A percentile compares a stretch with the other conserved stretches of the same genome.
phyloP scores from a whole-genome alignment of 495 filamentous ascomycete species.

The Hyphodiscus hymeniophilus region DNA sequence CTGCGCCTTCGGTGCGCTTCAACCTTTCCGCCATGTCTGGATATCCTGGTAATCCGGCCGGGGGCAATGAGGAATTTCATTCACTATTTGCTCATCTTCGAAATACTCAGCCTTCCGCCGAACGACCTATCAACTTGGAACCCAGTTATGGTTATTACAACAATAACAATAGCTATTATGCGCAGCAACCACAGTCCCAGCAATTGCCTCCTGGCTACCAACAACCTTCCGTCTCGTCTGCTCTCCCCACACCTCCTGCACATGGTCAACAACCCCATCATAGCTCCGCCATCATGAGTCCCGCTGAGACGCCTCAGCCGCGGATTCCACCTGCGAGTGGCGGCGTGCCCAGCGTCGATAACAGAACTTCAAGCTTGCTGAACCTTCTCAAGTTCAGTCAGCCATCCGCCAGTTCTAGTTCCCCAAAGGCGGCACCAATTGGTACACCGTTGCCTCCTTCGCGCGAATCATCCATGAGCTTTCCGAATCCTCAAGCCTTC shows the following conservation, averaged over 20 bases:
- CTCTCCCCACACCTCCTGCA: constrained; percentile 34
- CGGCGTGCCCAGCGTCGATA: constrained; percentile 36
- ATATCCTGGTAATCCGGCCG: constrained; percentile 19
- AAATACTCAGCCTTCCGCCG: constrained; percentile 9
- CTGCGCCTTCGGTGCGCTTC: constrained; percentile 22
- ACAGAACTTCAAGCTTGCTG: constrained; percentile 64
- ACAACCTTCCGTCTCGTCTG: constrained; percentile 32
- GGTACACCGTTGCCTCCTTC: constrained; percentile 14
- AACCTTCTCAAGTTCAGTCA: constrained; percentile 83
- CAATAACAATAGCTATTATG: constrained; percentile 15
- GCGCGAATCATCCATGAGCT: constrained; percentile 12
- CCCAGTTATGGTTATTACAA: constrained; percentile 20
- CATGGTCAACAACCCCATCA: constrained; percentile 36
- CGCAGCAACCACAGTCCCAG: constrained; percentile 17
- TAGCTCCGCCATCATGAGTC: constrained; percentile 42
- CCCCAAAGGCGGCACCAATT: constrained; percentile 8
- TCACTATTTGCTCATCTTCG: constrained; percentile 25
- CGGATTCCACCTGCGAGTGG: constrained; percentile 22
- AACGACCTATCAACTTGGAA: constrained; percentile 18
- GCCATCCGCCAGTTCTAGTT: constrained; percentile 28
- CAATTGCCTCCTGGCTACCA: constrained; percentile 33
- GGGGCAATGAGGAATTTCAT: constrained; percentile 22
- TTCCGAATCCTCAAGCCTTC: constrained; percentile 5
- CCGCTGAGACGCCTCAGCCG: constrained; percentile 34
- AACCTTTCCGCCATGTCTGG: constrained; percentile 22